Evolutionary conservation across 352 stramenopile genomes (phyloP), one percentile per base, ranked within the genome.

Genomic region (Phytophthora ramorum): DNA sequence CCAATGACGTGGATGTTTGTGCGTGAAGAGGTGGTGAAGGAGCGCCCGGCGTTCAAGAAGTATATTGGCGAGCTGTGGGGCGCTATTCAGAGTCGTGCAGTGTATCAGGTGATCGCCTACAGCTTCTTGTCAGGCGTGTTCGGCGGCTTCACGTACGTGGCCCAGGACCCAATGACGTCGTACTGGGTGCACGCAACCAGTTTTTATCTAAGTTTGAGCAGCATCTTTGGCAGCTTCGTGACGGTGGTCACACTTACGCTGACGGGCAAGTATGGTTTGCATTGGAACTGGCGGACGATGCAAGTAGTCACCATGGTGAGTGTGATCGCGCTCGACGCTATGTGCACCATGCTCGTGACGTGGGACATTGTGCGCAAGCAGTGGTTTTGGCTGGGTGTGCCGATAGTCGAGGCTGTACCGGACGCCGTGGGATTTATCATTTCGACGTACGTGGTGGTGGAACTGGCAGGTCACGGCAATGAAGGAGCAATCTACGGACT

Each of bases 61-160:
- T 88, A 90, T 47, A 75, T 83, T 37, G 56, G 51, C 6, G 57
- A 80, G 13, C 30, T 89, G 34, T 91, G 76, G 73, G 41, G 24
- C 2, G 59, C 76, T 0, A 65, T 91, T 40, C 63, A 89, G 75
- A 74, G 49, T 44, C 71, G 72, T 34, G 79, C 76, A 19, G 64
- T 91, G 52, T 87, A 84, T 51, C 76, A 84, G 34, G 76, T 84
- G n/a, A 79, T 84, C 48, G 76, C 73, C 43, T 81, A 79, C 54
- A 81, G 65, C 48, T 83, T 85, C 40, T 53, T 71, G 20, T 78
- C 64, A 24, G 65, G 63, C 16, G 68, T 85, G 22, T 85, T 82
- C 35, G 60, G 71, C 44, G 64, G 73, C 20, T 85, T 85, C 45
- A 82, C 68, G 22, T 85, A 78, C 40, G 76, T 85, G 48, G 73